These are phyloP conservation scores for Pseudocercospora vitis DNA, from an alignment of 2,329 filamentous ascomycete species.

Conservation along the genomic window DNA sequence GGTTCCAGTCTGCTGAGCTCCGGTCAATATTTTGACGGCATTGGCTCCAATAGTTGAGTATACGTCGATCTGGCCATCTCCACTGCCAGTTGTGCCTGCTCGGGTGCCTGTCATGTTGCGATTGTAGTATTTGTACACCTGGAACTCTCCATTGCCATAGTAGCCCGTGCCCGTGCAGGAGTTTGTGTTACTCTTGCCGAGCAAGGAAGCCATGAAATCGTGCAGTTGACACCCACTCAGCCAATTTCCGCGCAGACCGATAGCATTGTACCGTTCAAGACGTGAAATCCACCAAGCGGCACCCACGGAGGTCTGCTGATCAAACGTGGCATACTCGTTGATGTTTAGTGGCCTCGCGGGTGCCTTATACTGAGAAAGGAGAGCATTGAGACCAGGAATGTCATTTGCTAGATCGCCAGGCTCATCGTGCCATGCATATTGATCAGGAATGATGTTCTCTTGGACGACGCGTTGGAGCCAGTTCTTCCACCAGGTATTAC, in stretches of 20 bases:
- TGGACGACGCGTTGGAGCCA: constrained; percentile 40
- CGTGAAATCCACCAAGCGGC: constrained; percentile 50
- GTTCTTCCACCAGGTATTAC: constrained; percentile 45
- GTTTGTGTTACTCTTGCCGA: constrained; percentile 38
- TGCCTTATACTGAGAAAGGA: constrained; percentile 11
- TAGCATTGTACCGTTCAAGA: constrained; percentile 47
- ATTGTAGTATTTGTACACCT: constrained; percentile 52
- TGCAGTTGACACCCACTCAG: constrained; percentile 43
- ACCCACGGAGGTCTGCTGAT: constrained; percentile 45
- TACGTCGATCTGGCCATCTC: constrained; percentile 42
- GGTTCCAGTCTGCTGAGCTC: constrained; percentile 35
- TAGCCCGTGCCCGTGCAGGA: constrained; percentile 37
- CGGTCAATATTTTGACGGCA: constrained; percentile 41
- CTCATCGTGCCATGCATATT: constrained; percentile 49
- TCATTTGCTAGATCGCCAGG: constrained; percentile 15
- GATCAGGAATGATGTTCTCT: constrained; percentile 45
- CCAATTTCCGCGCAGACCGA: constrained; percentile 51
- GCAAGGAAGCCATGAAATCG: constrained; percentile 47
- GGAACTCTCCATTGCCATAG: constrained; percentile 45
- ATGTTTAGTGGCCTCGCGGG: constrained; percentile 42
- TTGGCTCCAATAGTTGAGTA: constrained; percentile 41
- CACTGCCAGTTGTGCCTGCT: constrained; percentile 39
- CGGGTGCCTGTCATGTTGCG: constrained; percentile 47
- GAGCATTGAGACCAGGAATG: neutral
- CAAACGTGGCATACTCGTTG: constrained; percentile 50